These are phyloP conservation scores for Didymella pomorum DNA, from an alignment of 2,329 filamentous ascomycete species.

Conservation along the genomic window DNA sequence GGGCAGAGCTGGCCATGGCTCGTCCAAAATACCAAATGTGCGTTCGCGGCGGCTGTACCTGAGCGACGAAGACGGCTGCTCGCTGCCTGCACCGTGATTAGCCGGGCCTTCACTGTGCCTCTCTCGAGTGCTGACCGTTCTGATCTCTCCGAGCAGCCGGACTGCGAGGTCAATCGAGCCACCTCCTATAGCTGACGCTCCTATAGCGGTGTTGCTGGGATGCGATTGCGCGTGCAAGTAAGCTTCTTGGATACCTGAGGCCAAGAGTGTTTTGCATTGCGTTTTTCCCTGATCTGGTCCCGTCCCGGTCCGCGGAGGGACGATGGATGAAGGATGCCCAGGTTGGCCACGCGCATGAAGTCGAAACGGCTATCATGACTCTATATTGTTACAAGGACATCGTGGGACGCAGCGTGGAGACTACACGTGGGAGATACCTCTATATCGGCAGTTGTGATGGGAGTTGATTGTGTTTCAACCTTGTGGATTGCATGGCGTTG, in stretches of 20 bases:
- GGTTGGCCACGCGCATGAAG: constrained; percentile 1
- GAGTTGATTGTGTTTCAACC: neutral
- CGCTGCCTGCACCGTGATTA: neutral
- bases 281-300: neutral
- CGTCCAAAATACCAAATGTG: neutral
- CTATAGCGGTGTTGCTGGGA: neutral
- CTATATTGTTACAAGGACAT: constrained; percentile 2
- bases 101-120: neutral
- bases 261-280: neutral
- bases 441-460: constrained; percentile 3
- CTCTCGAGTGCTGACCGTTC: neutral
- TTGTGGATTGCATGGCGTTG: neutral
- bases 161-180: neutral
- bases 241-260: neutral
- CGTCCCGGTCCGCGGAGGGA: constrained; percentile 4
- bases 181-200: neutral
- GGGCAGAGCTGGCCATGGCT: neutral
- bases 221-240: neutral
- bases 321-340: constrained; percentile 2
- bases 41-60: neutral
- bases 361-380: constrained; percentile 15
- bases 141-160: neutral
- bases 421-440: neutral
- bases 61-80: neutral
- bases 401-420: constrained; percentile 9